These are phyloP conservation scores for Tinospora cordifolia DNA, from an alignment of 164 flowering plant species.

Conservation along the genomic window DNA sequence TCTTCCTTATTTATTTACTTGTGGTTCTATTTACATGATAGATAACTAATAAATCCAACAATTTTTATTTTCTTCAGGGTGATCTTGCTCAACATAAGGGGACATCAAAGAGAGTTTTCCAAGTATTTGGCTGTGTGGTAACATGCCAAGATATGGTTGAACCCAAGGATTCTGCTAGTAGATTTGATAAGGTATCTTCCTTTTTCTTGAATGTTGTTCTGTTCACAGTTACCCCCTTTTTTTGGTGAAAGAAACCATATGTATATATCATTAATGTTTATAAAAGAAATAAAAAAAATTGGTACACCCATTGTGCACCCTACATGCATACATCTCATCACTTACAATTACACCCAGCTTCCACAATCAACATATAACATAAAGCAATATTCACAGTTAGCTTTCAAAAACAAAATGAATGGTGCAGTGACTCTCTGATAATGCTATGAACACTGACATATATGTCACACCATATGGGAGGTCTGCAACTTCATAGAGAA, in stretches of 20 bases:
- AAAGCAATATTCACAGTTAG: too few relatives aligned
- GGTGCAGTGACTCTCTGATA: neutral
- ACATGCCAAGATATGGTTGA: conserved; percentile 76
- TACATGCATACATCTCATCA: too few relatives aligned
- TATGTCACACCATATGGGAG: neutral
- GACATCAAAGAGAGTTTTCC: conserved; percentile 59
- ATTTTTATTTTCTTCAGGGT: conserved; percentile 27
- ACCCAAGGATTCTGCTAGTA: conserved; percentile 54
- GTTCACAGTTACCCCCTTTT: too few relatives aligned
- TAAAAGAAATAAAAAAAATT: too few relatives aligned
- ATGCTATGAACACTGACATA: neutral
- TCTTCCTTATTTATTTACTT: neutral
- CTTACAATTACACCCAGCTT: too few relatives aligned
- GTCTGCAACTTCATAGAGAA: neutral
- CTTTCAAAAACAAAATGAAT: neutral
- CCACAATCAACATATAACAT: too few relatives aligned
- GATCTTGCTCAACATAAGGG: conserved; percentile 25
- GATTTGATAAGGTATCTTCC: conserved; percentile 58
- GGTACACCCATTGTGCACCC: too few relatives aligned
- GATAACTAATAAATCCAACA: neutral
- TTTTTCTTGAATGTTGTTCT: neutral
- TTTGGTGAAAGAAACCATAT: too few relatives aligned
- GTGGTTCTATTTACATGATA: neutral
- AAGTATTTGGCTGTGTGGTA: conserved; percentile 87
- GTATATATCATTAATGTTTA: too few relatives aligned